Base-by-base conservation (phyloP, 768 basidiomycete genomes). In the Russula abietina region DNA sequence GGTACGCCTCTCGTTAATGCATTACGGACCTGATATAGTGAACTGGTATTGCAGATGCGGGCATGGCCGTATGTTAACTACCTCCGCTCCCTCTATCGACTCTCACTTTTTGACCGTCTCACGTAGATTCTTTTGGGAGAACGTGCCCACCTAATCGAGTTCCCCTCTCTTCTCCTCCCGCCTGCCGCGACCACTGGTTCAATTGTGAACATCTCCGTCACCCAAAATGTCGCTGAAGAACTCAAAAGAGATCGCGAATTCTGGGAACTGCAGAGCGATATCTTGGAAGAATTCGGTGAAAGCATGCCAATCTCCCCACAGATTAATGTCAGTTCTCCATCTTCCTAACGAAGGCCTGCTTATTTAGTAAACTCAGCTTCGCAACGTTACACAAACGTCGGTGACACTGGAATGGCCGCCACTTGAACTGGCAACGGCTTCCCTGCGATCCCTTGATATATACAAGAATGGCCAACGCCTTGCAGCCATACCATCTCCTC, bases 351-450 rank as follows among this genome's bases (percentile, higher is more conserved):
- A 36, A 41, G 43, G 39, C 28, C 33, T 28, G 11, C 52, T 68
- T 3, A 63, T n/a, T 24, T 32, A 16, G 26, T 39, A 38, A 16
- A 36, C 33, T 6, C 68, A 93, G 86, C 82, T 98, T 22, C 86
- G 95, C 49, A 94, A 97, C 70, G 85, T 92, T 54, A 98, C 97
- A 0, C 97, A 99, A 79, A 99, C 97, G 1, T 94, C 90, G 10
- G 93, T 95, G 2, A 95, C 94, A 2, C 81, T 99, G 24, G 95
- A 99, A 78, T 99, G 97, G 97, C 89, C 92, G 4, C 73, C 83
- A 39, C 76, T 98, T 22, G 77, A 90, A 59, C 83, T 98, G 17
- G 97, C 93, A 0, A 89, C 86, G 0, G 85, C 94, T 14, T 89
- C 89, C 70, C 76, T 98, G 28, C 84, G 95, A 62, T 89, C 89